phyloP scores from a whole-genome alignment of 768 basidiomycete genomes.

The Hericium erinaceus region DNA sequence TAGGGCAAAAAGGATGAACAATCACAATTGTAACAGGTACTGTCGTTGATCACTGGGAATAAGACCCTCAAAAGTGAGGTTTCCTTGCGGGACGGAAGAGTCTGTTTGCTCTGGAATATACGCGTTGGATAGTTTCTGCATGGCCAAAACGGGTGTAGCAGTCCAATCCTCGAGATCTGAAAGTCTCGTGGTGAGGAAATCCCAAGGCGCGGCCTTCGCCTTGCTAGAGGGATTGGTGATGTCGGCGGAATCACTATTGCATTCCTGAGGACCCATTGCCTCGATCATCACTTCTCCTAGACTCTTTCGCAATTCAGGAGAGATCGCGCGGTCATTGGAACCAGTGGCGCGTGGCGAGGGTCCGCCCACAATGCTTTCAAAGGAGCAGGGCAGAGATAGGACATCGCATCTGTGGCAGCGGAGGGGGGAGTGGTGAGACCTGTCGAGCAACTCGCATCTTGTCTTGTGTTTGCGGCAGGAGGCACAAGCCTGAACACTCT shows the following conservation, averaged over 20 bases:
- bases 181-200: conserved; percentile 23
- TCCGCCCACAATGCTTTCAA: conserved; percentile 24
- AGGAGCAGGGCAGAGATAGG: conserved; percentile 36
- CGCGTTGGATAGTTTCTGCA: conserved; percentile 24
- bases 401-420: conserved; percentile 44
- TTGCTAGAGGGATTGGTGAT: conserved; percentile 5
- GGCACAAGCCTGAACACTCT: conserved; percentile 26
- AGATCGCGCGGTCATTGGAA: neutral
- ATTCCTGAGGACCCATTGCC: neutral
- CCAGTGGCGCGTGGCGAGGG: neutral
- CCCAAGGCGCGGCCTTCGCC: conserved; percentile 25
- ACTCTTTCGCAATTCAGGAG: neutral
- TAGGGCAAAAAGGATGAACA: neutral
- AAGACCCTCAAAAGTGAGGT: conserved; percentile 5
- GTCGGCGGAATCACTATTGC: conserved; percentile 1
- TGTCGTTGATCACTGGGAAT: conserved; percentile 6
- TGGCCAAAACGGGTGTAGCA: conserved; percentile 36
- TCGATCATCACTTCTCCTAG: neutral
- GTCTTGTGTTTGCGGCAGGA: conserved; percentile 41
- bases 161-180: conserved; percentile 31
- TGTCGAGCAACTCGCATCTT: conserved; percentile 40
- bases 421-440: conserved; percentile 17
- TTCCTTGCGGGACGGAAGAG: conserved; percentile 1
- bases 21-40: conserved; percentile 8
- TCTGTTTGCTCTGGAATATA: conserved; percentile 14